Conservation (phyloP, 2,329 filamentous ascomycete genomes). For the Xylariomycetidae sp. region DNA sequence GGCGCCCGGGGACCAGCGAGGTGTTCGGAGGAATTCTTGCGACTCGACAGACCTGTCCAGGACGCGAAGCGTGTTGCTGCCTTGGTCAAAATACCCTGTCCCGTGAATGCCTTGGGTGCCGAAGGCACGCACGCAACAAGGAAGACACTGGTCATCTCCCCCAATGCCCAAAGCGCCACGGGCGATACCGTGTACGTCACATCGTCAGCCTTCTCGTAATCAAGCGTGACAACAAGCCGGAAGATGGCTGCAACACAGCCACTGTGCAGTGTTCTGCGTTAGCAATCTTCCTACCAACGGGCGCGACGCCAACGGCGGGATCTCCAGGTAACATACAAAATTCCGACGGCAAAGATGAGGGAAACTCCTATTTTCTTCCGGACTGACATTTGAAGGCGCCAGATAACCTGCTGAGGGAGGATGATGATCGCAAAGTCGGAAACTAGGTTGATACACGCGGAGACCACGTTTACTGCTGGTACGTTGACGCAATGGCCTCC, state of each 20-base stretch:
- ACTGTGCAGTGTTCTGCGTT: too few species aligned
- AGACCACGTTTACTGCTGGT: slow-evolving; percentile 5
- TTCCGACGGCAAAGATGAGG: slow-evolving; percentile 20
- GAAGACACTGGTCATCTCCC: neutral
- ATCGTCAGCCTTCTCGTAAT: neutral
- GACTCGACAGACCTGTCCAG: too few species aligned
- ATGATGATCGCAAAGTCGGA: slow-evolving; percentile 21
- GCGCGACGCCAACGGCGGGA: too few species aligned
- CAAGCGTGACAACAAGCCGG: neutral
- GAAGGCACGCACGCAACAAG: neutral
- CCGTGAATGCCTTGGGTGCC: neutral
- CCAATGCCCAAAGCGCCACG: neutral
- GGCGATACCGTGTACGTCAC: neutral
- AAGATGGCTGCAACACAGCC: neutral
- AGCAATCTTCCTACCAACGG: too few species aligned
- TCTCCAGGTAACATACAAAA: slow-evolving; percentile 16
- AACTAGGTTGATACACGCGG: slow-evolving; percentile 15
- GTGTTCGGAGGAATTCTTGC: too few species aligned
- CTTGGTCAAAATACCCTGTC: too few species aligned
- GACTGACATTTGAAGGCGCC: slow-evolving; percentile 21
- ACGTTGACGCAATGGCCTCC: slow-evolving; percentile 9
- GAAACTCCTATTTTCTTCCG: slow-evolving; percentile 19
- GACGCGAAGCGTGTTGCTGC: too few species aligned
- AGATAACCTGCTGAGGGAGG: slow-evolving; percentile 23
- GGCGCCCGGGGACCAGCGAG: too few species aligned